Conservation (phyloP, 176 grass and related monocot genomes). For the Oryza glaberrima region DNA sequence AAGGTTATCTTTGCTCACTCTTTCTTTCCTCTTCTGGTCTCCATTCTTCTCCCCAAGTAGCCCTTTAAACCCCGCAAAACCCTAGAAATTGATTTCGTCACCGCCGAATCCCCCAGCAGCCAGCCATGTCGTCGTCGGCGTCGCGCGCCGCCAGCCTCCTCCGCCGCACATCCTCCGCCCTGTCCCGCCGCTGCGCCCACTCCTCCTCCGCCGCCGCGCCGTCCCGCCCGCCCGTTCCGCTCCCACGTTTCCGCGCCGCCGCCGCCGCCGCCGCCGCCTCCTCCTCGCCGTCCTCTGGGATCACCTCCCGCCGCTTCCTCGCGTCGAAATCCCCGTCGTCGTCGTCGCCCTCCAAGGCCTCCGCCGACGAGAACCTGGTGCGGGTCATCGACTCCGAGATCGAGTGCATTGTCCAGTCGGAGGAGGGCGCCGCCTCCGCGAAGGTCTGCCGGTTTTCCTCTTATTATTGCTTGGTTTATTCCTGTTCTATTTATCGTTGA, state of each 20-base stretch:
- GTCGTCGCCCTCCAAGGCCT: conserved; percentile 41
- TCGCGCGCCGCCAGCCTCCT: conserved; percentile 52
- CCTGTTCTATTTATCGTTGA: not conserved
- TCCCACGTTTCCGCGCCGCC: conserved; percentile 20
- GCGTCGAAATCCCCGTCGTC: conserved; percentile 20
- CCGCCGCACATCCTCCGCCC: conserved; percentile 40
- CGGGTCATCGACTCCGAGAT: conserved; percentile 76
- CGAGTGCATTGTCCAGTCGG: conserved; percentile 47
- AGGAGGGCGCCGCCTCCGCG: conserved; percentile 25
- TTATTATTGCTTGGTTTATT: not conserved
- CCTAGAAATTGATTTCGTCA: not conserved
- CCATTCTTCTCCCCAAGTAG: not conserved
- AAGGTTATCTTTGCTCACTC: not conserved
- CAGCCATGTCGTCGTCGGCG: conserved; percentile 40
- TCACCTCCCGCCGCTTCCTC: conserved; percentile 43
- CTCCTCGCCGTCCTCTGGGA: not conserved
- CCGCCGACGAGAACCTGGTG: conserved; percentile 61
- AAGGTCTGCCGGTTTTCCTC: conserved; percentile 22
- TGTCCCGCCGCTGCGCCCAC: conserved; percentile 23
- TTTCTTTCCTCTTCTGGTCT: not conserved
- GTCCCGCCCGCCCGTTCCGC: conserved; percentile 13
- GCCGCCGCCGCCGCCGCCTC: conserved; percentile 8
- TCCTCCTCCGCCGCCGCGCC: not conserved
- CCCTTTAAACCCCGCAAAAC: conserved; percentile 43
- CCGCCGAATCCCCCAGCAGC: not conserved